Conservation (phyloP, 495 filamentous ascomycete genomes). For the Staphylotrichum longicolle region DNA sequence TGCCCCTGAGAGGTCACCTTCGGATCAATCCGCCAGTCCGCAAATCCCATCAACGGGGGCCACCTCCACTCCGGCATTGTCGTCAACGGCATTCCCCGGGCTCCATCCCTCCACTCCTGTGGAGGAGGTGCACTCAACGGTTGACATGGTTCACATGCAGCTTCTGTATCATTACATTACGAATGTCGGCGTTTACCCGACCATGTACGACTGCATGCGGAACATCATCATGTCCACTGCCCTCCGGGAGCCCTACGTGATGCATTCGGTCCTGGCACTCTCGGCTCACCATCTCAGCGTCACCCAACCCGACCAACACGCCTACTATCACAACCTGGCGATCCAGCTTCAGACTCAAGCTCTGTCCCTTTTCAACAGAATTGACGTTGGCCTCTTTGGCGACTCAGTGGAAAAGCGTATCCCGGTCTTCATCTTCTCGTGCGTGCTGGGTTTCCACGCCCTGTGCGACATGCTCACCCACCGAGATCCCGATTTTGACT, state of each 20-base stretch:
- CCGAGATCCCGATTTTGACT: slow-evolving; percentile 34
- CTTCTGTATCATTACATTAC: slow-evolving; percentile 37
- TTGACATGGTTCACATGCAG: slow-evolving; percentile 38
- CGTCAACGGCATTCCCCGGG: background rate
- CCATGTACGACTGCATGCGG: slow-evolving; percentile 4
- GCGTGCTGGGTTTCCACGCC: slow-evolving; percentile 44
- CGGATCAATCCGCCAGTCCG: slow-evolving; percentile 18
- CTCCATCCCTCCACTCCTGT: slow-evolving; percentile 10
- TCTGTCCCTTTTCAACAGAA: slow-evolving; percentile 45
- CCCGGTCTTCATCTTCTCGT: slow-evolving; percentile 50
- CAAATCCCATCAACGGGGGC: slow-evolving; percentile 12
- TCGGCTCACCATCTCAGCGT: slow-evolving; percentile 46
- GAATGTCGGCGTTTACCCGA: slow-evolving; percentile 13
- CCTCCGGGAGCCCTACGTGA: slow-evolving; percentile 36
- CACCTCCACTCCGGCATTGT: slow-evolving; percentile 2
- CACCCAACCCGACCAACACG: slow-evolving; percentile 29
- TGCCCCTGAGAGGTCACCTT: slow-evolving; percentile 3
- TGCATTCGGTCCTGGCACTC: slow-evolving; percentile 48
- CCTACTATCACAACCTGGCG: slow-evolving; percentile 44
- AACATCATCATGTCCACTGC: slow-evolving; percentile 24
- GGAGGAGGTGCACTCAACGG: slow-evolving; percentile 13
- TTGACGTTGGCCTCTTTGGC: slow-evolving; percentile 24
- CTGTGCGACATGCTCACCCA: slow-evolving; percentile 45
- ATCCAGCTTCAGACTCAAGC: slow-evolving; percentile 51
- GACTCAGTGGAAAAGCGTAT: slow-evolving; percentile 39